Base-by-base conservation (phyloP, 1,284 basidiomycete genomes). In the Schizopora paradoxa region DNA sequence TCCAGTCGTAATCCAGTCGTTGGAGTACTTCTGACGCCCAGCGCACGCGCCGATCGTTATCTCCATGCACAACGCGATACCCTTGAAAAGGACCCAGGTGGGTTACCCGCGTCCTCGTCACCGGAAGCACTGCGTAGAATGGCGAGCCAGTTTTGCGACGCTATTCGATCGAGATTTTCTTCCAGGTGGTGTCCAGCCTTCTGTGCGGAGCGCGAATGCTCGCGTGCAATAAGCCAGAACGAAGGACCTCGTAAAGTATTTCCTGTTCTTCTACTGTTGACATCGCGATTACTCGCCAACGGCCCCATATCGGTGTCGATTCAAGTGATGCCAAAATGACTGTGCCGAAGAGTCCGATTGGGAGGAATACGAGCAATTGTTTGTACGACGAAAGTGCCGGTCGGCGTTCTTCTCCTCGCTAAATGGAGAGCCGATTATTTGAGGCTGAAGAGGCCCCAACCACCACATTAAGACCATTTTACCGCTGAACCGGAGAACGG, bases 201-300 rank as follows among this genome's bases (percentile, higher is more conserved):
- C n/a, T n/a, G n/a, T n/a, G n/a, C n/a, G n/a, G n/a, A n/a, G n/a
- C n/a, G n/a, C n/a, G n/a, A n/a, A 47, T 8, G 28, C 8, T 8
- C 10, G 28, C n/a, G 28, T 8, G 28, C 10, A n/a, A 8, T 8
- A 31, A n/a, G 0, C 46, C 46, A 4, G 48, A 43, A 6, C 36
- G 27, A n/a, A 49, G 43, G 31, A 49, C 44, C 19, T 45, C 48
- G 16, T 45, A 42, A 25, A 49, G 33, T 26, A 49, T 29, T n/a
- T 29, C 28, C 6, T 37, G 37, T 27, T 48, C 47, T 32, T 48
- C 47, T 18, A 44, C 47, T 13, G 47, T 18, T 27, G 36, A 44
- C 47, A 48, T 48, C 41, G 40, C 39, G 21, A 48, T 48, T 21
- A 48, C 18, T 11, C 47, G 35, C 36, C 25, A 48, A 5, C 47